Conservation (phyloP, 305 asterid species). For the Withania somnifera region DNA sequence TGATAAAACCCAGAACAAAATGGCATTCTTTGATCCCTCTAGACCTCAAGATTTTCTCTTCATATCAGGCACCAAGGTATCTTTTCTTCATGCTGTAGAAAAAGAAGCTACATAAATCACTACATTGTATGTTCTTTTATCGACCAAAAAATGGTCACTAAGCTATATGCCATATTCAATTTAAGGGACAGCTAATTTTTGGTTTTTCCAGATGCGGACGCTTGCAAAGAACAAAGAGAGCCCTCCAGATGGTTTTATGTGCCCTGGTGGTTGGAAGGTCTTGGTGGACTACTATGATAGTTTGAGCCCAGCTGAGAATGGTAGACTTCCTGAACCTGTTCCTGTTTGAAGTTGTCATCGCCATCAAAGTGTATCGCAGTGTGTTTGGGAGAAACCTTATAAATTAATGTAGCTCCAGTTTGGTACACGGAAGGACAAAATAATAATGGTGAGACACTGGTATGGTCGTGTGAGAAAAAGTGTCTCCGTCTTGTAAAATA, state of each 20-base stretch:
- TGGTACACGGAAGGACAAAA: slow-evolving; percentile 11
- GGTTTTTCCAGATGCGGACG: slow-evolving; percentile 53
- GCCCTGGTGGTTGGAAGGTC: slow-evolving; percentile 93
- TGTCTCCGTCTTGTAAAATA: slow-evolving; percentile 29
- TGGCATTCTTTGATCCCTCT: slow-evolving; percentile 94
- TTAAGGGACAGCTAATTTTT: not conserved
- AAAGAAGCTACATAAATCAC: too few species aligned
- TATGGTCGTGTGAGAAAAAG: slow-evolving; percentile 9
- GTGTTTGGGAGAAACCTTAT: slow-evolving; percentile 23
- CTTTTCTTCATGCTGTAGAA: too few species aligned
- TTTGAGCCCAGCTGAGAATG: slow-evolving; percentile 43
- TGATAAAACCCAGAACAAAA: slow-evolving; percentile 65
- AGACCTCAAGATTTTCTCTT: slow-evolving; percentile 77
- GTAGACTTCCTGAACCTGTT: slow-evolving; percentile 39
- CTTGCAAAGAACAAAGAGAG: slow-evolving; percentile 75
- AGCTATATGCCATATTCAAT: not conserved
- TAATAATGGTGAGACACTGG: slow-evolving; percentile 22
- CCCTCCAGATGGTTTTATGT: slow-evolving; percentile 94
- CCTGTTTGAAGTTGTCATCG: slow-evolving; percentile 30
- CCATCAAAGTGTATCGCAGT: not conserved
- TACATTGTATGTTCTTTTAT: too few species aligned
- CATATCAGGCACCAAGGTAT: slow-evolving; percentile 94
- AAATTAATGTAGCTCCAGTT: slow-evolving; percentile 11
- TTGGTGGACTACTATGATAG: slow-evolving; percentile 77
- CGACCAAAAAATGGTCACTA: not conserved